Conservation (phyloP, 2,329 filamentous ascomycete species). For the Acarospora socialis region DNA sequence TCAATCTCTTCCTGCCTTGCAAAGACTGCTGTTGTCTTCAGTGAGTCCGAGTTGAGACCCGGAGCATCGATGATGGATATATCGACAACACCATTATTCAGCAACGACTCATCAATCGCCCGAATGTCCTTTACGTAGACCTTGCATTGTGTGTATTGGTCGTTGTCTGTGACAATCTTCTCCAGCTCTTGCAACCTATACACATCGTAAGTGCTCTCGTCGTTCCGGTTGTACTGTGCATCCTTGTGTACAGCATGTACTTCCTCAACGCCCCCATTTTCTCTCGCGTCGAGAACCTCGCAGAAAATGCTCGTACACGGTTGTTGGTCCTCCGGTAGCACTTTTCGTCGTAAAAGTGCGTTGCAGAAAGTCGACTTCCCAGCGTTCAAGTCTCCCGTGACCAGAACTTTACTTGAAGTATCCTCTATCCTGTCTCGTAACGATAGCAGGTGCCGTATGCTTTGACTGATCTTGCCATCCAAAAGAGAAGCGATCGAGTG, state of each 20-base stretch:
- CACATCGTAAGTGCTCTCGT: constrained; percentile 88
- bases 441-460: constrained; percentile 75
- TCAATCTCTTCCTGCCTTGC: constrained; percentile 97
- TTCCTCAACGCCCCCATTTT: constrained; percentile 84
- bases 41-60: constrained; percentile 85
- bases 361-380: constrained; percentile 99
- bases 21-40: constrained; percentile 95
- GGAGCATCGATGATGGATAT: constrained; percentile 96
- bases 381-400: constrained; percentile 91
- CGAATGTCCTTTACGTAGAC: constrained; percentile 88
- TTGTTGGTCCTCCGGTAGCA: constrained; percentile 92
- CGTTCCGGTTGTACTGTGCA: constrained; percentile 64
- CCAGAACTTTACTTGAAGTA: constrained; percentile 88
- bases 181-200: constrained; percentile 67
- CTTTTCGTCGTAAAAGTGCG: constrained; percentile 79
- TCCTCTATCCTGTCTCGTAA: constrained; percentile 92
- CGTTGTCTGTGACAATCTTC: constrained; percentile 77
- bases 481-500: constrained; percentile 75
- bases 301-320: constrained; percentile 98
- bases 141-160: constrained; percentile 86
- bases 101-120: constrained; percentile 76
- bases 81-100: constrained; percentile 96
- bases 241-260: constrained; percentile 89
- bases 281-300: constrained; percentile 81
- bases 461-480: constrained; percentile 87